Evolutionary conservation across 225 moss, liverwort and hornwort species (phyloP).

Genomic region (Pleurozium schreberi): DNA sequence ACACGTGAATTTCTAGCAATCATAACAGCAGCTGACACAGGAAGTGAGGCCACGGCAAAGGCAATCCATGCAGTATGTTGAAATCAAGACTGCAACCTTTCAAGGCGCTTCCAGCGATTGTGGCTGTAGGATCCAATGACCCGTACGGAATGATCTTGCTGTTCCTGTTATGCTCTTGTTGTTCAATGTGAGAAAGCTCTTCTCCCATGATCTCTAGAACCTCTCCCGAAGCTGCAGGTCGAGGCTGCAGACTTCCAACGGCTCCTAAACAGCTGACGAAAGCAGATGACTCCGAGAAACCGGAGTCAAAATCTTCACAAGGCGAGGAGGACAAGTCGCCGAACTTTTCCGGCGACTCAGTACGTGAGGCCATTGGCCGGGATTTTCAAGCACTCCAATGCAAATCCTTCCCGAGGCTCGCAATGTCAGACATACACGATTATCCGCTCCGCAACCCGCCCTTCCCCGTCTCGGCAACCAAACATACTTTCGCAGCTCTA

Average conservation of each 20-base stretch:
- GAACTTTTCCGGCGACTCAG: conserved; percentile 31
- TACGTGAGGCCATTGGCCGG: conserved; percentile 81
- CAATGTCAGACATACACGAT: conserved; percentile 33
- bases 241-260: conserved; percentile 10
- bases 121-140: conserved; percentile 34
- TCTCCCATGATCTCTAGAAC: conserved; percentile 19
- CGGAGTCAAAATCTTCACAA: not conserved
- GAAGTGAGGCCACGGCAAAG: not conserved
- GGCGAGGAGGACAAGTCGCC: conserved; percentile 11
- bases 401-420: conserved; percentile 21
- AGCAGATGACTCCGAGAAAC: not conserved
- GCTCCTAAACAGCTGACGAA: not conserved
- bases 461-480: not conserved
- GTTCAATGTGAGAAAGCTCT: conserved; percentile 13
- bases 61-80: not conserved
- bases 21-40: not conserved
- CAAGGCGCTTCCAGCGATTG: conserved; percentile 25
- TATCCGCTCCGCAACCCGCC: conserved; percentile 4
- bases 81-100: conserved; percentile 19
- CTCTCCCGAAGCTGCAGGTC: conserved; percentile 30
- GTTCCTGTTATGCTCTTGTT: conserved; percentile 20
- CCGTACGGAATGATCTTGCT: conserved; percentile 17
- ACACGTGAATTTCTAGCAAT: not conserved
- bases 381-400: conserved; percentile 41
- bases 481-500: not conserved